Conservation (phyloP, 768 basidiomycete genomes). For the Agrocybe praecox region DNA sequence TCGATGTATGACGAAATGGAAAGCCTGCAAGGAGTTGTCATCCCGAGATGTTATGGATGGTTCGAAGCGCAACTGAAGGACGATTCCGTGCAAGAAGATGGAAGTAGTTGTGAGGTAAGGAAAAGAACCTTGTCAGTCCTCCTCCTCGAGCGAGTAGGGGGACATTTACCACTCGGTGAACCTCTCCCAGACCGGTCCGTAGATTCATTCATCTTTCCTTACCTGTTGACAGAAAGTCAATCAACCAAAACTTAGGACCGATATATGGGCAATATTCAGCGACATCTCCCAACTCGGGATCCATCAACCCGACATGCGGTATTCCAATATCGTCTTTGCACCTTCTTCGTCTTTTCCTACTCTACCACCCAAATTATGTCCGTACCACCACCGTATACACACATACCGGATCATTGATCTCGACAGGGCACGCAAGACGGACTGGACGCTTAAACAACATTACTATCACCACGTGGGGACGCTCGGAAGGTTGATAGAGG, state of each 20-base stretch:
- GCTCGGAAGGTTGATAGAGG: slow-evolving; percentile 18
- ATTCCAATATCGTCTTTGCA: slow-evolving; percentile 18
- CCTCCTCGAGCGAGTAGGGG: slow-evolving; percentile 21
- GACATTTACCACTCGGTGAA: slow-evolving; percentile 15
- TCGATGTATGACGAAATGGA: slow-evolving; percentile 26
- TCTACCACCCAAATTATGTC: slow-evolving; percentile 10
- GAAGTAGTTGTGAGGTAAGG: too few species aligned
- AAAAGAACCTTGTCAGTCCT: neutral
- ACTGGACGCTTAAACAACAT: slow-evolving; percentile 21
- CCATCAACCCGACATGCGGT: slow-evolving; percentile 23
- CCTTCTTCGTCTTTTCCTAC: neutral
- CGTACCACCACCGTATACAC: slow-evolving; percentile 16
- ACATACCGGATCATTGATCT: slow-evolving; percentile 21
- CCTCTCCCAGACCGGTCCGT: slow-evolving; percentile 16
- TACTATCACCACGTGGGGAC: slow-evolving; percentile 19
- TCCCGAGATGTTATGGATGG: slow-evolving; percentile 22
- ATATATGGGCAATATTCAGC: slow-evolving; percentile 23
- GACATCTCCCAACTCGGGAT: slow-evolving; percentile 22
- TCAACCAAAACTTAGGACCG: slow-evolving; percentile 8
- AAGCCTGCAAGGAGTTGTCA: slow-evolving; percentile 20
- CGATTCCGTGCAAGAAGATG: slow-evolving; percentile 1
- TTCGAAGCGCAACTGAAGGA: slow-evolving; percentile 15
- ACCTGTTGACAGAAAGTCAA: too few species aligned
- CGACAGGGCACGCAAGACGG: slow-evolving; percentile 20
- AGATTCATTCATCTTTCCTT: neutral